Percentiles rank a stretch among this genome's conserved stretches.
These are phyloP conservation scores for Bretschneidera sinensis DNA, from an alignment of 345 rosid genomes.

Conservation along the genomic window DNA sequence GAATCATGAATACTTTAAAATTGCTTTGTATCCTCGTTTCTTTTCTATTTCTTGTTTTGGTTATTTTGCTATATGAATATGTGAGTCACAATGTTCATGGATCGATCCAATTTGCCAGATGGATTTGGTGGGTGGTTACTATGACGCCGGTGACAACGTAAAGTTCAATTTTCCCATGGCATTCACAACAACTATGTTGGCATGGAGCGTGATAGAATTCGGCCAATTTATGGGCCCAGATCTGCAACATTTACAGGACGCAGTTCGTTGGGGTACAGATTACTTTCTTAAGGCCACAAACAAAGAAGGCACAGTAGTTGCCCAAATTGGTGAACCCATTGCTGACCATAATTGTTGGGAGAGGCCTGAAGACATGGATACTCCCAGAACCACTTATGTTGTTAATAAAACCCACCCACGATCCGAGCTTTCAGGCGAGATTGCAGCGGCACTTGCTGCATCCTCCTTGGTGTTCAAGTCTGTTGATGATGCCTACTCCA, in stretches of 20 bases:
- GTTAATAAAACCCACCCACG: constrained; percentile 44
- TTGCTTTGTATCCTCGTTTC: too few relatives aligned
- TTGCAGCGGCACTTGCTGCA: constrained; percentile 67
- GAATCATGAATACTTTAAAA: too few relatives aligned
- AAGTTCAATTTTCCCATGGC: constrained; percentile 54
- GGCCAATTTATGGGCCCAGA: constrained; percentile 27
- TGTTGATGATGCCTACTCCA: constrained; percentile 36
- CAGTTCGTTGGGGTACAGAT: constrained; percentile 52
- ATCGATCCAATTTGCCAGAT: too few relatives aligned
- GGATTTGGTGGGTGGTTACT: constrained; percentile 48
- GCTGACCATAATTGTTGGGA: constrained; percentile 42
- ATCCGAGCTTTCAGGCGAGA: constrained; percentile 61
- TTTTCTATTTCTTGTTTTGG: too few relatives aligned
- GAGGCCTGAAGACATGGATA: constrained; percentile 85
- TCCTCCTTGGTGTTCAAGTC: constrained; percentile 48
- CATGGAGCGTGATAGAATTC: constrained; percentile 51
- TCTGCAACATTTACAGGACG: constrained; percentile 24
- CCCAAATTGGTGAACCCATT: constrained; percentile 16
- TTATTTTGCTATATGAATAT: too few relatives aligned
- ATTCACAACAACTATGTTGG: constrained; percentile 41
- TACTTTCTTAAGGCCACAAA: constrained; percentile 50
- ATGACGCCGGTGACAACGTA: constrained; percentile 55
- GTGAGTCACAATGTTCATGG: too few relatives aligned
- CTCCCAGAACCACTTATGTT: constrained; percentile 42
- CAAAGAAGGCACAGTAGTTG: constrained; percentile 28